These are phyloP conservation scores for Berkeleyomyces basicola DNA, from an alignment of 2,329 filamentous ascomycete genomes.

Conservation along the genomic window DNA sequence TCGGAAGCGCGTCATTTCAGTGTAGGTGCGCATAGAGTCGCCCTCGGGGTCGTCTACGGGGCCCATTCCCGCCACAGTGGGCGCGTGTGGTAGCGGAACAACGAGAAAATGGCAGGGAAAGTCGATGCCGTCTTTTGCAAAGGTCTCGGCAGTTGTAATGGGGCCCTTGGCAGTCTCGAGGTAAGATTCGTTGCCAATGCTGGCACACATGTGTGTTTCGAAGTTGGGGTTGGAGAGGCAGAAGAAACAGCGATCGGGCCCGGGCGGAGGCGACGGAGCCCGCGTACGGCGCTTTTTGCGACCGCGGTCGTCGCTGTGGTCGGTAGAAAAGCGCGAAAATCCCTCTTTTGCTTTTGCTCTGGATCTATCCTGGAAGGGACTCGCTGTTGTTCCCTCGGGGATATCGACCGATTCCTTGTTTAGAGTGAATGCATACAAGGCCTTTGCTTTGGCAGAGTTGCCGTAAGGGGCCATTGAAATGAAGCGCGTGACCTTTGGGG, in stretches of 20 bases:
- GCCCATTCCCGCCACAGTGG: conserved; percentile 54
- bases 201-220: conserved; percentile 74
- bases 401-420: conserved; percentile 26
- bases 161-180: conserved; percentile 87
- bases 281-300: conserved; percentile 31
- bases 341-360: conserved; percentile 16
- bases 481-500: conserved; percentile 54
- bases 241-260: conserved; percentile 80
- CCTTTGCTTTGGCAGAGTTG: conserved; percentile 62
- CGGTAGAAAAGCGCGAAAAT: conserved; percentile 15
- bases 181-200: conserved; percentile 75
- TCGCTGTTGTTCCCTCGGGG: conserved; percentile 56
- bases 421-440: conserved; percentile 62
- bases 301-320: conserved; percentile 27
- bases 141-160: conserved; percentile 54
- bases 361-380: conserved; percentile 38
- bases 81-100: conserved; percentile 68
- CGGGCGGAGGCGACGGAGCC: conserved; percentile 39
- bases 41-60: conserved; percentile 33
- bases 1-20: conserved; percentile 74
- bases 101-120: conserved; percentile 84
- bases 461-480: conserved; percentile 71
- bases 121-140: conserved; percentile 42
- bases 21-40: conserved; percentile 43
- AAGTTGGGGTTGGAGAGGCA: conserved; percentile 78